Base-by-base conservation (phyloP, 1,284 basidiomycete species). In the Coniferiporia weirii region DNA sequence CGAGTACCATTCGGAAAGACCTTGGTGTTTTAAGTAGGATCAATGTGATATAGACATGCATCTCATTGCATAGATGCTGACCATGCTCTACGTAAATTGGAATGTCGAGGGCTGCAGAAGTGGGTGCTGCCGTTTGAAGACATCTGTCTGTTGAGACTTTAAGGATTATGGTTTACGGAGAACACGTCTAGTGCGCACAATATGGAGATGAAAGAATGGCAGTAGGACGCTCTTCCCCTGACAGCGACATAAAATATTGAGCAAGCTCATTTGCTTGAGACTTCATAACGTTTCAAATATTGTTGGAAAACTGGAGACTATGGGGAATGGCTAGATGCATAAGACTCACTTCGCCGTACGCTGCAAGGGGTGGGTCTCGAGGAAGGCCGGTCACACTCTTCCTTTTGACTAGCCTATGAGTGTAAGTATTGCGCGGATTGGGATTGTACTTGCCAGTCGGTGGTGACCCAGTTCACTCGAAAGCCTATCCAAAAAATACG, bases 1-100 rank as follows among this genome's bases (percentile, higher is more conserved):
- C 1, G 87, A 89, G 70, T 89, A 94, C 91, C 91, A 94, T 71
- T 94, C 93, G 4, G 83, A 80, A 9, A 94, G 69, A 8, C 91
- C 91, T 89, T 22, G 9, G 35, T 10, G 10, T 27, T 9, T 56
- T 22, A 10, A 40, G 12, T 1, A 15, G 22, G 27, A 50, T 5
- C 17, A 22, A 22, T 49, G 15, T 47, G 10, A 27, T 27, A 57
- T 20, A 9, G 6, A n/a, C 47, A 32, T 49, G 46, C 27, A 35
- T 49, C 13, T 44, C 17, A 27, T 34, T 40, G 52, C 50, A 49
- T 9, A 19, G 12, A 10, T n/a, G 66, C 78, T 53, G 65, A 85
- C 89, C 89, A 64, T 93, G 90, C 65, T 91, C 84, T 6, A 56
- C 61, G 27, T 59, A 77, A 72, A 95, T 80, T 0, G 90, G 88